Evolutionary conservation across 2,329 filamentous ascomycete species (phyloP).

Genomic region (Epicoccum nigrum): DNA sequence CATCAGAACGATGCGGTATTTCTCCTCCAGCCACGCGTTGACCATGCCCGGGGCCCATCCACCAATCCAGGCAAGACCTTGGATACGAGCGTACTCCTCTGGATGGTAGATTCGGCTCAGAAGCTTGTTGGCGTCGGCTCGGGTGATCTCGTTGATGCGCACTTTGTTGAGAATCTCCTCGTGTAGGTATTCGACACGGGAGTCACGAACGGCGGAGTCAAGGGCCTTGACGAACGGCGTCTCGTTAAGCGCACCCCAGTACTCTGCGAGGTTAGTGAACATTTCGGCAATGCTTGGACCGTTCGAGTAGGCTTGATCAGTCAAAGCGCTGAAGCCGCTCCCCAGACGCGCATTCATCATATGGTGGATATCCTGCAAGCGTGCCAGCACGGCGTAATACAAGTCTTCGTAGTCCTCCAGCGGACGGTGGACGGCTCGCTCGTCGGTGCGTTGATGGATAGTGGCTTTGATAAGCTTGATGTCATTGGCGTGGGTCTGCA

Average conservation of each 20-base stretch:
- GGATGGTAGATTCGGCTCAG: constrained; percentile 26
- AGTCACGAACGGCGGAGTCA: constrained; percentile 32
- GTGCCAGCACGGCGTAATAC: constrained; percentile 38
- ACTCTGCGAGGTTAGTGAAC: constrained; percentile 21
- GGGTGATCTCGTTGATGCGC: constrained; percentile 16
- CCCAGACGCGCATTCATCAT: constrained; percentile 29
- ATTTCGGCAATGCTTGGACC: constrained; percentile 25
- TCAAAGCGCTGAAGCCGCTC: constrained; percentile 31
- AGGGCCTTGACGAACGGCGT: constrained; percentile 30
- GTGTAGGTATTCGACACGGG: constrained; percentile 25
- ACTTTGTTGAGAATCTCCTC: constrained; percentile 23
- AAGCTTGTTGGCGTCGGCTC: constrained; percentile 20
- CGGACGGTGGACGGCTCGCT: constrained; percentile 63
- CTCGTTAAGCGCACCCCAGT: constrained; percentile 38
- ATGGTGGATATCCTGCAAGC: constrained; percentile 35
- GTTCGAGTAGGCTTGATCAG: constrained; percentile 15
- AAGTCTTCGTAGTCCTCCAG: constrained; percentile 44
- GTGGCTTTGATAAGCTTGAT: constrained; percentile 50
- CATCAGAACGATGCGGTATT: constrained; percentile 32
- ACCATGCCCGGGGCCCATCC: constrained; percentile 37
- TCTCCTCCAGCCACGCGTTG: constrained; percentile 31
- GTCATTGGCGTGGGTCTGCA: constrained; percentile 21
- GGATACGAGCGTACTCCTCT: constrained; percentile 15
- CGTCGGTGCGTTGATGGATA: constrained; percentile 62
- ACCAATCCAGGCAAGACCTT: constrained; percentile 30